A percentile compares a stretch with the other conserved stretches of the same genome.
Evolutionary conservation across 257 asterid species (phyloP).

Genomic region (Gentiana dahurica): DNA sequence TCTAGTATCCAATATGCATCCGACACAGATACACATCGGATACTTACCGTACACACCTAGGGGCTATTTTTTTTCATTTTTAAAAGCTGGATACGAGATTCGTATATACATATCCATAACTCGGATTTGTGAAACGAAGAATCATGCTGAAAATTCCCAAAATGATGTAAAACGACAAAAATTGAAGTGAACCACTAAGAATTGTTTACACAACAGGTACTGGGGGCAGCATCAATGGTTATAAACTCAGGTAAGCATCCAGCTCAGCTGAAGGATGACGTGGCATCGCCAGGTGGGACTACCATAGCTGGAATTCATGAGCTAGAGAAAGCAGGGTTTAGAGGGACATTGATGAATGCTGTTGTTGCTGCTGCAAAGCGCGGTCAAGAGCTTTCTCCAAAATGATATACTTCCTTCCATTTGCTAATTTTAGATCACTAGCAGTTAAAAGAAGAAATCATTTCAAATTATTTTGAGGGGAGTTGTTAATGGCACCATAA

Average conservation of each 20-base stretch:
- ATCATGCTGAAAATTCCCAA: no score
- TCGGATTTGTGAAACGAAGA: no score
- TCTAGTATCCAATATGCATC: no score
- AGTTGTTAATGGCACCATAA: no score
- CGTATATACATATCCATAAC: no score
- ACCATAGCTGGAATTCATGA: constrained; percentile 91
- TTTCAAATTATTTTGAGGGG: no score
- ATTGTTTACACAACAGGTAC: constrained; percentile 32
- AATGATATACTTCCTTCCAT: constrained; percentile 19
- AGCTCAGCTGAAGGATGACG: constrained; percentile 95
- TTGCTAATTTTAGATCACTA: not conserved
- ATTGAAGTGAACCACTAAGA: no score
- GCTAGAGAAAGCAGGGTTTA: constrained; percentile 80
- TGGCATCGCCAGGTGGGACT: constrained; percentile 88
- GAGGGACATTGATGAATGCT: constrained; percentile 78
- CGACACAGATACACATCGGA: no score
- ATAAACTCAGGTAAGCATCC: constrained; percentile 58
- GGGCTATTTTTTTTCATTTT: no score
- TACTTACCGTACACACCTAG: no score
- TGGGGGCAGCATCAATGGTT: constrained; percentile 92
- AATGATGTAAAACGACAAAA: no score
- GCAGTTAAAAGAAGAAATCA: not conserved
- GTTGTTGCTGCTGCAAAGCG: constrained; percentile 96
- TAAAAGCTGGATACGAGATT: no score
- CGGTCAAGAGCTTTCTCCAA: constrained; percentile 51